A percentile compares a stretch with the other conserved stretches of the same genome.
Evolutionary conservation across 345 rosid genomes (phyloP).

Genomic region (Moricandia moricandioides): DNA sequence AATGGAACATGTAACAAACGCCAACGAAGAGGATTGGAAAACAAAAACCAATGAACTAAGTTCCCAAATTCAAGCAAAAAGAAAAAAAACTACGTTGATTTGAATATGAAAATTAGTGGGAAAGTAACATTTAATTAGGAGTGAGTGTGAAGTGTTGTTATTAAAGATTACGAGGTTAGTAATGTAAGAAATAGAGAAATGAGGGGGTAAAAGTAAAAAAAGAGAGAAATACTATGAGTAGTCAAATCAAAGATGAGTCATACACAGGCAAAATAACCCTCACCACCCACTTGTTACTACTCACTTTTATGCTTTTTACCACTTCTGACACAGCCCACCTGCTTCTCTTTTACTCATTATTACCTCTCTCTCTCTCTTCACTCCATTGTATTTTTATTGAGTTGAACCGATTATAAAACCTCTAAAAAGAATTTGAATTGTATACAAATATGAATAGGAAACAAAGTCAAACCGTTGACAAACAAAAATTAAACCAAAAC

Average conservation of each 20-base stretch:
- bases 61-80: not conserved
- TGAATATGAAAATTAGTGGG: not conserved
- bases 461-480: constrained; percentile 10
- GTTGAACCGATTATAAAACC: not conserved
- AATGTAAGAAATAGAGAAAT: not conserved
- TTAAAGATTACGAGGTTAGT: not conserved
- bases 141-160: not conserved
- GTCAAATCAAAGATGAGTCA: constrained; percentile 35
- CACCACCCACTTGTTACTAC: constrained; percentile 35
- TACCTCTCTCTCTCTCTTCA: constrained; percentile 10
- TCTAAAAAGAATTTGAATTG: not conserved
- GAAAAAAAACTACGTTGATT: not conserved
- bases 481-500: not conserved
- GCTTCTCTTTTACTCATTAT: constrained; percentile 32
- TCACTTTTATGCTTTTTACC: constrained; percentile 38
- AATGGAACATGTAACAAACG: not conserved
- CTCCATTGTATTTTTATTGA: not conserved
- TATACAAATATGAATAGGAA: constrained; percentile 1
- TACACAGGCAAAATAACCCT: constrained; percentile 19
- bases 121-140: not conserved
- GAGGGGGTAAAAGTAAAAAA: constrained; percentile 23
- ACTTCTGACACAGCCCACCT: constrained; percentile 40
- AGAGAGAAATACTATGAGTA: constrained; percentile 24
- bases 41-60: not conserved
- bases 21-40: not conserved